Conservation (phyloP, 352 stramenopile genomes). For the Albugo candida region DNA sequence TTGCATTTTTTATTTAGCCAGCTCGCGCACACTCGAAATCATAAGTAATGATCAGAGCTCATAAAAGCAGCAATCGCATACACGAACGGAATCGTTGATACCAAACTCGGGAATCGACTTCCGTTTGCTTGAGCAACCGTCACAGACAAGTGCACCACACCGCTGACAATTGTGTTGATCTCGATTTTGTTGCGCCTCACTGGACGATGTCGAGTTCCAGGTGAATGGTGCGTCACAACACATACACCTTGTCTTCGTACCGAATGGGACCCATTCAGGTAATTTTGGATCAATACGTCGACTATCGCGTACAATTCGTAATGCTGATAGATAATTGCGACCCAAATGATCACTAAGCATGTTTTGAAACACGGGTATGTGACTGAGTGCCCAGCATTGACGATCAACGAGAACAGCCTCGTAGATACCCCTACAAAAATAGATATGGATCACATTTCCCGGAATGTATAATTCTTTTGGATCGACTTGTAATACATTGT, state of each 20-base stretch:
- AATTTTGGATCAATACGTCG: conserved; percentile 29
- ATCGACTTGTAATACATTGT: conserved; percentile 27
- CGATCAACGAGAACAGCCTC: conserved; percentile 66
- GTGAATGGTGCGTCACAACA: conserved; percentile 77
- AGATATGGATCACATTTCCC: conserved; percentile 54
- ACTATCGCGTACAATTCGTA: conserved; percentile 59
- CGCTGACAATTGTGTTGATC: conserved; percentile 82
- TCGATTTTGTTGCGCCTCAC: conserved; percentile 71
- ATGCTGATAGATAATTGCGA: conserved; percentile 53
- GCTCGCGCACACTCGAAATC: too few species aligned
- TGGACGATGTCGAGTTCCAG: conserved; percentile 79
- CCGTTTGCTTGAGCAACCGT: conserved; percentile 70
- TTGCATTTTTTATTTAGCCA: too few species aligned
- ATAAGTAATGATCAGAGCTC: conserved; percentile 7
- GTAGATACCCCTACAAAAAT: conserved; percentile 60
- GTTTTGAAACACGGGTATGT: conserved; percentile 70
- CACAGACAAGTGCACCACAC: conserved; percentile 60
- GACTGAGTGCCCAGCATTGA: conserved; percentile 40
- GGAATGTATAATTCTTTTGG: conserved; percentile 65
- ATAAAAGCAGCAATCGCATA: conserved; percentile 77
- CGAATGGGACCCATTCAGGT: conserved; percentile 56
- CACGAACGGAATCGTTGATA: conserved; percentile 67
- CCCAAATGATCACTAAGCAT: conserved; percentile 74
- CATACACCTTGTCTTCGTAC: conserved; percentile 73
- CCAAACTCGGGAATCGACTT: conserved; percentile 72